These are phyloP conservation scores for Trametes cingulata DNA, from an alignment of 768 basidiomycete genomes.

Conservation along the genomic window DNA sequence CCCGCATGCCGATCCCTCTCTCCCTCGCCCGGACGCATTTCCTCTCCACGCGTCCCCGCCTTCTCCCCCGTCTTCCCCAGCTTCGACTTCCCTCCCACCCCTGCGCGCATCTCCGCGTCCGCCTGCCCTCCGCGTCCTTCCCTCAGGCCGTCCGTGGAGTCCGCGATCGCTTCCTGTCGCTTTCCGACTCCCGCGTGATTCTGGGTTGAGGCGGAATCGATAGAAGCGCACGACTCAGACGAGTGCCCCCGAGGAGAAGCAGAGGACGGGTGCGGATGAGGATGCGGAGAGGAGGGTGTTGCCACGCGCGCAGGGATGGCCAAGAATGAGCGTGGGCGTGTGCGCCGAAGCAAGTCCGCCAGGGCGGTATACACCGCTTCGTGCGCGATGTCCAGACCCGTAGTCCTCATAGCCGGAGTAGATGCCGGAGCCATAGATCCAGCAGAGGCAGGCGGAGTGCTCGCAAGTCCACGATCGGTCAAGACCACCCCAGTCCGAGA, in stretches of 20 bases:
- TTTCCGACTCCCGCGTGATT: conserved; percentile 1
- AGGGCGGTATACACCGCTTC: conserved; percentile 23
- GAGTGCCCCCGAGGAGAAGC: conserved; percentile 9
- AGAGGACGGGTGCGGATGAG: conserved; percentile 2
- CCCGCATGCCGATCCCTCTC: conserved; percentile 8
- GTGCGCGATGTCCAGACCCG: background rate
- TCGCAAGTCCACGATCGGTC: background rate
- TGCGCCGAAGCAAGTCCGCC: conserved; percentile 21
- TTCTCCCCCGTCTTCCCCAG: background rate
- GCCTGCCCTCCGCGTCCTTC: background rate
- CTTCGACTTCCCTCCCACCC: background rate
- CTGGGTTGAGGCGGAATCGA: background rate
- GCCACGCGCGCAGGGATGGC: background rate
- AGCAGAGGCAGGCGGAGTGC: background rate
- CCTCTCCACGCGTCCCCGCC: background rate
- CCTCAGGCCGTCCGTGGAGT: background rate
- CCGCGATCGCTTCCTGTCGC: background rate
- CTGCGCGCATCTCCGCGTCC: background rate
- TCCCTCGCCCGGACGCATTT: background rate
- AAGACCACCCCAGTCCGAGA: background rate
- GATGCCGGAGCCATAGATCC: background rate
- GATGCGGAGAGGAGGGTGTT: background rate
- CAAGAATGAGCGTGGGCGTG: background rate
- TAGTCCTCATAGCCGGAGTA: background rate
- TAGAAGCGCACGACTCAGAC: background rate